Conservation (phyloP, 805 yeast species). For the Saccharomycopsis malanga region DNA sequence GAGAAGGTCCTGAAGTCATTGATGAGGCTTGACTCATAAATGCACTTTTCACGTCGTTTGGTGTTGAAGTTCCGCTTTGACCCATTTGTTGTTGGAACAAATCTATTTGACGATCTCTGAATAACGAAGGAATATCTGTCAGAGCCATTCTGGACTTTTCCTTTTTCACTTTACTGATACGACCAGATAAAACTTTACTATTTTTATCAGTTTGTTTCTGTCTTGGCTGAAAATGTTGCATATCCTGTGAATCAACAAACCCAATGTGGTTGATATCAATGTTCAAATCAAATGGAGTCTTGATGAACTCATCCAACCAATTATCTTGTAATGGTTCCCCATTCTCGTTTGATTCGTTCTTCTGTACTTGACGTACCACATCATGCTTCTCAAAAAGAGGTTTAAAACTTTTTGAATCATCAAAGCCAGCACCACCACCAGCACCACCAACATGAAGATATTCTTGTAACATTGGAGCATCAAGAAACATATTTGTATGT, state of each 20-base stretch:
- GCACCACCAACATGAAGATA: slow-evolving; percentile 34
- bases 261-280: slow-evolving; percentile 54
- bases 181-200: slow-evolving; percentile 22
- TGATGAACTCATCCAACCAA: slow-evolving; percentile 67
- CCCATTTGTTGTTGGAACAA: slow-evolving; percentile 42
- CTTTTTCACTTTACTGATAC: slow-evolving; percentile 7
- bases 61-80: slow-evolving; percentile 22
- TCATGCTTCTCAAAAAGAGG: not conserved
- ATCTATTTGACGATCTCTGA: slow-evolving; percentile 60
- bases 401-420: slow-evolving; percentile 1
- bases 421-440: slow-evolving; percentile 37
- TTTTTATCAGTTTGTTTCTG: slow-evolving; percentile 22
- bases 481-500: slow-evolving; percentile 26
- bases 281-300: slow-evolving; percentile 55
- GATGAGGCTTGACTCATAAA: not conserved
- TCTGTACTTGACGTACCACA: no score
- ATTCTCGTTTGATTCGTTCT: not conserved
- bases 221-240: slow-evolving; percentile 19
- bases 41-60: slow-evolving; percentile 12
- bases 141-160: slow-evolving; percentile 4
- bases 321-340: slow-evolving; percentile 32
- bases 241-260: slow-evolving; percentile 28
- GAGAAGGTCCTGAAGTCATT: not conserved
- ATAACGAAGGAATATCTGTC: slow-evolving; percentile 50
- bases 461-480: slow-evolving; percentile 33